A percentile compares a stretch with the other conserved stretches of the same genome.
Evolutionary conservation across 495 filamentous ascomycete genomes (phyloP).

Genomic region (Tuber brumale): DNA sequence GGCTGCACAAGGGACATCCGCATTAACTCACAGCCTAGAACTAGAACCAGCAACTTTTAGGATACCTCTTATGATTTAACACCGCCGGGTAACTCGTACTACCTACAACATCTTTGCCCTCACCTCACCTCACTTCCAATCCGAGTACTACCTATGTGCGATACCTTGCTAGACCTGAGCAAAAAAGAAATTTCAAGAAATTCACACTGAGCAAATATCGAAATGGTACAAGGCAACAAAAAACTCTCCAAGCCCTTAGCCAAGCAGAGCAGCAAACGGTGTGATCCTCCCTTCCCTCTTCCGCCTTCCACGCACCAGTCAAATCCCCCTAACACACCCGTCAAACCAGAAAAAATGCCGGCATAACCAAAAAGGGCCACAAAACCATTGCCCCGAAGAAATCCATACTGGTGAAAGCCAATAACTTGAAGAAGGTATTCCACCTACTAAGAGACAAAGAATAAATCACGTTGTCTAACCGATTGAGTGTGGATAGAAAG

Average conservation of each 20-base stretch:
- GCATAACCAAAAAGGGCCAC: conserved; percentile 51
- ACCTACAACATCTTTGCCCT: conserved; percentile 11
- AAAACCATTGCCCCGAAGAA: conserved; percentile 66
- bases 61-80: background rate
- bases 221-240: conserved; percentile 34
- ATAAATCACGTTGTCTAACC: conserved; percentile 1
- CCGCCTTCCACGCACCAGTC: conserved; percentile 9
- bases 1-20: background rate
- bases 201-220: conserved; percentile 4
- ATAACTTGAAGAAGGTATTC: conserved; percentile 58
- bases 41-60: background rate
- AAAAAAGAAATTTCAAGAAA: background rate
- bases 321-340: background rate
- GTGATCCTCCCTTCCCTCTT: conserved; percentile 5
- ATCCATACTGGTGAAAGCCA: conserved; percentile 51
- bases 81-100: conserved; percentile 32
- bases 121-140: background rate
- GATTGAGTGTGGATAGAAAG: conserved; percentile 49
- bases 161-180: background rate
- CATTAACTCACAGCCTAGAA: background rate
- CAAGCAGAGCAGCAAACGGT: conserved; percentile 25
- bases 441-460: background rate
- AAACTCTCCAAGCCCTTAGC: conserved; percentile 24
- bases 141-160: background rate
- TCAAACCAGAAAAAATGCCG: conserved; percentile 34